These are phyloP conservation scores for Leucaena leucocephala DNA, from an alignment of 306 rosid species.

Conservation along the genomic window DNA sequence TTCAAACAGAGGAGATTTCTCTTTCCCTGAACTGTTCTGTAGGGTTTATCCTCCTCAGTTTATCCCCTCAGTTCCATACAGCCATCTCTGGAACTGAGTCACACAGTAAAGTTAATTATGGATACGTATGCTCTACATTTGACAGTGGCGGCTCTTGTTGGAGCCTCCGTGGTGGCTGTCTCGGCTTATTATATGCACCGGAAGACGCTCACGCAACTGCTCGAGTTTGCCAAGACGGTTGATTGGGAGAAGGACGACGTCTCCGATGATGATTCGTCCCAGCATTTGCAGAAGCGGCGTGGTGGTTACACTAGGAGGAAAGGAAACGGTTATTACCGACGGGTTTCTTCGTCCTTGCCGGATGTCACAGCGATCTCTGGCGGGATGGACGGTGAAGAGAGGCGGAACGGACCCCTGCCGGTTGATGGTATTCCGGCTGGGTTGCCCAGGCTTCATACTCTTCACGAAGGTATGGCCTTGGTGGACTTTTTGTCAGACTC, in stretches of 20 bases:
- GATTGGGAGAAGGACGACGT: conserved; percentile 56
- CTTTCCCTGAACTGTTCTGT: conserved; percentile 33
- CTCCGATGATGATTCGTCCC: conserved; percentile 57
- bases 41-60: conserved; percentile 47
- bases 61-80: conserved; percentile 2
- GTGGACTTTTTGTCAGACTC: conserved; percentile 16
- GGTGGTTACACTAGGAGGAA: conserved; percentile 48
- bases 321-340: conserved; percentile 47
- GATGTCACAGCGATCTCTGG: conserved; percentile 71
- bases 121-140: conserved; percentile 79
- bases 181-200: conserved; percentile 95
- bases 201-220: conserved; percentile 80
- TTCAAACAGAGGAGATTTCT: conserved; percentile 33
- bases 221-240: conserved; percentile 84
- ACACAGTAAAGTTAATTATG: conserved; percentile 46
- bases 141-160: conserved; percentile 94
- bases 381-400: conserved; percentile 56
- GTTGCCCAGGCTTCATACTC: conserved; percentile 82
- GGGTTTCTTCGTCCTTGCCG: conserved; percentile 71
- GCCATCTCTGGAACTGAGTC: not conserved
- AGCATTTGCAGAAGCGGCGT: conserved; percentile 59
- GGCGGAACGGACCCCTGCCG: conserved; percentile 57
- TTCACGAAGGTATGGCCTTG: conserved; percentile 70
- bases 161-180: conserved; percentile 88
- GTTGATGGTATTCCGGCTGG: conserved; percentile 84